These are phyloP conservation scores for Orbilia ellipsospora DNA, from an alignment of 2,329 filamentous ascomycete species.

Conservation along the genomic window DNA sequence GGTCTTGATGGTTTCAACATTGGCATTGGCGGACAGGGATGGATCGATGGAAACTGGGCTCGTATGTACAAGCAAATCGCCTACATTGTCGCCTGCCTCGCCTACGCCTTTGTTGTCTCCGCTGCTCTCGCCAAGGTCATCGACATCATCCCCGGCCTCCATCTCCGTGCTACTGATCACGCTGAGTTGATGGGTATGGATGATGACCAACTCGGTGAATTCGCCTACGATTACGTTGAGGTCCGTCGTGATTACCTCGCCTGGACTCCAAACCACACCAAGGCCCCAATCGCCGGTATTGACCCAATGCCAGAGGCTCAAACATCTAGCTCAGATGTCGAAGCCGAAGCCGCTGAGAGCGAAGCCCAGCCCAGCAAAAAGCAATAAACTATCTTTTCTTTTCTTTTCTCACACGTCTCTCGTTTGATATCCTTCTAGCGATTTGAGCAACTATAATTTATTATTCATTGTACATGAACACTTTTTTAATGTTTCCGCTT, in stretches of 20 bases:
- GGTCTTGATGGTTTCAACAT: conserved; percentile 82
- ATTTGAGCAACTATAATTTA: neutral
- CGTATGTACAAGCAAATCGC: conserved; percentile 83
- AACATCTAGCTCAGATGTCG: conserved; percentile 34
- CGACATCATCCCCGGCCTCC: conserved; percentile 79
- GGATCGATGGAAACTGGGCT: conserved; percentile 78
- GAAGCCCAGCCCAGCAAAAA: conserved; percentile 17
- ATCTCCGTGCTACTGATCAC: conserved; percentile 82
- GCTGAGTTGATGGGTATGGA: conserved; percentile 89
- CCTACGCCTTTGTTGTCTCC: conserved; percentile 79
- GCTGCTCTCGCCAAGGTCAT: conserved; percentile 78
- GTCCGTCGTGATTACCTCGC: conserved; percentile 87
- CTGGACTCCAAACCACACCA: conserved; percentile 73
- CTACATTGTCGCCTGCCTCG: conserved; percentile 74
- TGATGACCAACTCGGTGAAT: conserved; percentile 89
- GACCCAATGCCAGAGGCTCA: conserved; percentile 24
- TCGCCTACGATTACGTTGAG: conserved; percentile 90
- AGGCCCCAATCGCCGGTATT: conserved; percentile 50
- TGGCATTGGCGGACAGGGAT: conserved; percentile 72
- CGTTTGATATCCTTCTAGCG: neutral
- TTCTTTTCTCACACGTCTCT: neutral
- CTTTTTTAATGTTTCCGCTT: conserved; percentile 13
- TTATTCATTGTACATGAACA: conserved; percentile 17
- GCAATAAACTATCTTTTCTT: neutral
- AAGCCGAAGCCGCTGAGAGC: conserved; percentile 29